Evolutionary conservation across 345 rosid genomes (phyloP).

Genomic region (Raphanus raphanistrum): DNA sequence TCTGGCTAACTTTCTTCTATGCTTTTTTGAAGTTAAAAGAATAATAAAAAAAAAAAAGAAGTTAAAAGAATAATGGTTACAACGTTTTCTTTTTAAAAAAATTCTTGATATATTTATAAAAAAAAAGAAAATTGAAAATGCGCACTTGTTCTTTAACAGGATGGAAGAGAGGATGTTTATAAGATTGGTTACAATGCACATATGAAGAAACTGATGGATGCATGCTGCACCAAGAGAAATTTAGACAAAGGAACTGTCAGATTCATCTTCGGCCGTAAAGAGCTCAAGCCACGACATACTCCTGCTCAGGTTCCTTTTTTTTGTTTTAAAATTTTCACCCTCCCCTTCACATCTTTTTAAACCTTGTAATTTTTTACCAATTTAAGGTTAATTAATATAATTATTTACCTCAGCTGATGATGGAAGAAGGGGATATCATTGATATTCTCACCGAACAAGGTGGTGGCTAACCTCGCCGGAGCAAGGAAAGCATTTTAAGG

Average conservation of each 20-base stretch:
- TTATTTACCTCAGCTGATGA: conserved; percentile 6
- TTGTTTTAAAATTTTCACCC: not conserved
- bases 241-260: conserved; percentile 42
- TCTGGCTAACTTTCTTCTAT: not conserved
- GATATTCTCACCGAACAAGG: not conserved
- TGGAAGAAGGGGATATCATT: conserved; percentile 29
- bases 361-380: not conserved
- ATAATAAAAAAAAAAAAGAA: no score
- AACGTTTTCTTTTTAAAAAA: not conserved
- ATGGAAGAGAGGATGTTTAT: conserved; percentile 51
- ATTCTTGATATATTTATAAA: not conserved
- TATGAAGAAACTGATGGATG: conserved; percentile 51
- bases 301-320: conserved; percentile 50
- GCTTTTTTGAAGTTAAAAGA: not conserved
- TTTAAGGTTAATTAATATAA: not conserved
- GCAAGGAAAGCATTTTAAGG: not conserved
- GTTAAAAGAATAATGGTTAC: not conserved
- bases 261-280: conserved; percentile 43
- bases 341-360: not conserved
- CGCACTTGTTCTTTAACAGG: conserved; percentile 26
- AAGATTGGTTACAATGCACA: conserved; percentile 45
- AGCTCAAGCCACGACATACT: conserved; percentile 47
- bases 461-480: conserved; percentile 32
- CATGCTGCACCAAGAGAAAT: conserved; percentile 47
- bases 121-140: not conserved